Conservation (phyloP, 2,329 filamentous ascomycete genomes). For the Diaporthe sp. region DNA sequence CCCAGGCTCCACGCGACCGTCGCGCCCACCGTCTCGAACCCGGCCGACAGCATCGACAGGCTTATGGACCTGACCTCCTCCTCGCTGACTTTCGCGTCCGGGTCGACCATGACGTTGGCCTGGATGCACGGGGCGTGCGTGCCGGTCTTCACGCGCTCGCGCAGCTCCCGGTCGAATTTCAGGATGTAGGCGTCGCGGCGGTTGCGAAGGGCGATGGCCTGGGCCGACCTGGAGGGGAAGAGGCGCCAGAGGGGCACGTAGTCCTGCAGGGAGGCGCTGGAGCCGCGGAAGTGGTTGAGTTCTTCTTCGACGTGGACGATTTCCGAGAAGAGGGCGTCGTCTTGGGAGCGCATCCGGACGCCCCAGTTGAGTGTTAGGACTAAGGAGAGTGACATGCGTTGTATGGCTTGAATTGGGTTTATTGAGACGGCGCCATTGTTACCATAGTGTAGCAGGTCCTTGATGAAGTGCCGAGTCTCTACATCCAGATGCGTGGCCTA, state of each 20-base stretch:
- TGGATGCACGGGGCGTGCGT: slow-evolving; percentile 6
- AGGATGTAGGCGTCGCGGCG: slow-evolving; percentile 2
- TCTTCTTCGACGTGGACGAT: slow-evolving; percentile 74
- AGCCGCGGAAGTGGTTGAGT: slow-evolving; percentile 63
- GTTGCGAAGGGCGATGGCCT: neutral
- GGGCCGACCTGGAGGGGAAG: slow-evolving; percentile 3
- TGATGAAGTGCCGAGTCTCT: slow-evolving; percentile 70
- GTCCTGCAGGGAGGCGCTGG: slow-evolving; percentile 10
- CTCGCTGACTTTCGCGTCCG: neutral
- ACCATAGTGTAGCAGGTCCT: slow-evolving; percentile 71
- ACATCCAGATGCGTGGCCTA: neutral
- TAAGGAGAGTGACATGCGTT: slow-evolving; percentile 47
- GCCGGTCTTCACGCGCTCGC: neutral
- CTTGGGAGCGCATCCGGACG: neutral
- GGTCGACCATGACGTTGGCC: slow-evolving; percentile 58
- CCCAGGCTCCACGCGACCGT: slow-evolving; percentile 75
- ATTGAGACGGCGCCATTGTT: slow-evolving; percentile 65
- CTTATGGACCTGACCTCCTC: slow-evolving; percentile 12
- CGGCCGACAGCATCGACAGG: slow-evolving; percentile 71
- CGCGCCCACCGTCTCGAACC: slow-evolving; percentile 76
- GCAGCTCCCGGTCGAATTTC: neutral
- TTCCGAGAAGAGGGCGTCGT: slow-evolving; percentile 69
- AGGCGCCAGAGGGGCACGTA: slow-evolving; percentile 8
- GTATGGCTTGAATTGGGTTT: slow-evolving; percentile 68
- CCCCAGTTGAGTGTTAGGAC: slow-evolving; percentile 77